These are phyloP conservation scores for Daedaleopsis nitida DNA, from an alignment of 768 basidiomycete species.

Conservation along the genomic window DNA sequence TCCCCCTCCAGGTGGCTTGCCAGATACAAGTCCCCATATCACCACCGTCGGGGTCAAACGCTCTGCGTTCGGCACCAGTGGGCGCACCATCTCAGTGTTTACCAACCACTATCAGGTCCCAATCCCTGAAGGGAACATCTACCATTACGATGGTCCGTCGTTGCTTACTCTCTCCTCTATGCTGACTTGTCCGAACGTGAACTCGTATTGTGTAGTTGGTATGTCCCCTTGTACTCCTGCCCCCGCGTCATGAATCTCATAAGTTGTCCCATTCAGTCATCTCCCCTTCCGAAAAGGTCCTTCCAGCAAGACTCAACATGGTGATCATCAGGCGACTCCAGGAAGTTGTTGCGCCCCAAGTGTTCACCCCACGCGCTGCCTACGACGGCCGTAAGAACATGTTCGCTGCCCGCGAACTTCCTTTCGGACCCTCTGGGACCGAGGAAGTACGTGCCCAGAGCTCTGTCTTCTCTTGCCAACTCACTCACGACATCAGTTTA, in stretches of 20 bases:
- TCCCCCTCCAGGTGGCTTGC: conserved; percentile 20
- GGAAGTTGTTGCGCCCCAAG: conserved; percentile 51
- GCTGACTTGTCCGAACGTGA: background rate
- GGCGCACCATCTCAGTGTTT: conserved; percentile 42
- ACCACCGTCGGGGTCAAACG: conserved; percentile 68
- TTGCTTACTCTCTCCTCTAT: background rate
- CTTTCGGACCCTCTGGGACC: conserved; percentile 51
- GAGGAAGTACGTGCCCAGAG: conserved; percentile 48
- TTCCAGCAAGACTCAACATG: conserved; percentile 70
- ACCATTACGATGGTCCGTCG: conserved; percentile 77
- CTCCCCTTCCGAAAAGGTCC: conserved; percentile 63
- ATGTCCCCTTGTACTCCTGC: conserved; percentile 20
- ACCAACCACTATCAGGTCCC: conserved; percentile 68
- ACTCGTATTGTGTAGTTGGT: conserved; percentile 18
- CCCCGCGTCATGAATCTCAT: conserved; percentile 16
- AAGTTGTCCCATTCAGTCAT: conserved; percentile 47
- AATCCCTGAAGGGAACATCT: conserved; percentile 63
- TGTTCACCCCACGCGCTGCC: conserved; percentile 73
- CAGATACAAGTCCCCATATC: conserved; percentile 43
- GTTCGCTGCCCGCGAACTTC: conserved; percentile 62
- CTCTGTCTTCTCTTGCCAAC: background rate
- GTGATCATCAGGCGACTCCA: conserved; percentile 70
- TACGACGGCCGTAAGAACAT: conserved; percentile 84
- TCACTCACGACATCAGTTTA: conserved; percentile 28
- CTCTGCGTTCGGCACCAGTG: conserved; percentile 61